Evolutionary conservation across 2,329 filamentous ascomycete genomes (phyloP), one percentile per base, ranked within the genome.

Genomic region (Aspergillus japonicus): DNA sequence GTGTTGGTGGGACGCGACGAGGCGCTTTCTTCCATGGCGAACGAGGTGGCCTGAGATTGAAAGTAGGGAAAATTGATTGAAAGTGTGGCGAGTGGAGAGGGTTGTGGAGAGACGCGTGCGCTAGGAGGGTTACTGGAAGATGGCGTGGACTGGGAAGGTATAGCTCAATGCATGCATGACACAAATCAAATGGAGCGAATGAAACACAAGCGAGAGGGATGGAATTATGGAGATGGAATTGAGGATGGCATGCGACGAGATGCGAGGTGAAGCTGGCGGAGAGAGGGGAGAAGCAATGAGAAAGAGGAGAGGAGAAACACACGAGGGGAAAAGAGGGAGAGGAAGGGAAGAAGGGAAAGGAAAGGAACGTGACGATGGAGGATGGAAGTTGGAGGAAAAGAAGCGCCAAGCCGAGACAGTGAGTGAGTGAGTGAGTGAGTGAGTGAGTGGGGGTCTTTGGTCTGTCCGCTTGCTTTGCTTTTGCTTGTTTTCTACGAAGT

Each of bases 1-100:
- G 73, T 70, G 50, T 78, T 76, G 58, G 71, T 66, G 68, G 74
- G 66, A 61, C 62, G 65, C 56, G 66, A 50, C 50, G 67, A 66
- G 54, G 59, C 60, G 56, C 57, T 48, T 62, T 70, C 65, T 5
- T 66, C 66, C 67, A 70, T 70, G 62, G 63, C 65, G 62, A 62
- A 64, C 67, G 58, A 50, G 16, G 53, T 59, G 47, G 56, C 58
- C 56, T 59, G 56, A 49, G 21, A 24, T 49, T 24, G 42, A 50
- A 50, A 48, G 54, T 7, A 14, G 19, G 44, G n/a, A 33, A 23
- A 55, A 19, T 50, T 53, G 26, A 50, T 50, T 54, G 21, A 47
- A 23, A 47, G 21, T 31, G 42, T 29, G 29, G 48, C 6, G 29
- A 19, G 12, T 29, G 31, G 50, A 56, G 47, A 55, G 52, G 54